Conservation (phyloP, 768 basidiomycete species). For the Panaeolus cyanescens region DNA sequence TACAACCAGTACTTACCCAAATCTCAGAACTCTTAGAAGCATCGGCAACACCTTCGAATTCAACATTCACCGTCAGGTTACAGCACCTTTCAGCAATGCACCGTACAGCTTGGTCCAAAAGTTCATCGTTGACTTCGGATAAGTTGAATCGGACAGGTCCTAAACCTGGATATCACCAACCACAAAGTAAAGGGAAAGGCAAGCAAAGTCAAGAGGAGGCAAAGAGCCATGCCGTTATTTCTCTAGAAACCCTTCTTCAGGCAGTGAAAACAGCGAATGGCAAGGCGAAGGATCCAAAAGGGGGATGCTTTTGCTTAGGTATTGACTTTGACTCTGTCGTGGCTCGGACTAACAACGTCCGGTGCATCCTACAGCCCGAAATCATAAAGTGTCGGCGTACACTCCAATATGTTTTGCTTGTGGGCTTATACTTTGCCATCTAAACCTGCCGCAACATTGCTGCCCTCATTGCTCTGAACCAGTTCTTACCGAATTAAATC, state of each 20-base stretch:
- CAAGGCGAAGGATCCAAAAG: constrained; percentile 51
- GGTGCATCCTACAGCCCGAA: constrained; percentile 41
- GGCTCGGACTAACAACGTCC: no score
- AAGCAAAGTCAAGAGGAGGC: constrained; percentile 31
- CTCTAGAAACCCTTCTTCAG: constrained; percentile 48
- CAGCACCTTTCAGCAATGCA: constrained; percentile 25
- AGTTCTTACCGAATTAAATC: constrained; percentile 36
- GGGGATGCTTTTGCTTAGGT: constrained; percentile 77
- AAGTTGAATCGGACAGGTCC: constrained; percentile 42
- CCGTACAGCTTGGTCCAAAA: constrained; percentile 45
- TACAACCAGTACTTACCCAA: no score
- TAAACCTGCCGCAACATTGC: constrained; percentile 54
- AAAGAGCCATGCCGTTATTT: constrained; percentile 51
- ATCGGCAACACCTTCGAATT: background rate
- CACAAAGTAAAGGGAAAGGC: constrained; percentile 38
- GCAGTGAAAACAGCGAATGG: constrained; percentile 36
- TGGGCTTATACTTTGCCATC: constrained; percentile 61
- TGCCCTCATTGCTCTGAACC: constrained; percentile 55
- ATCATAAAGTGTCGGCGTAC: constrained; percentile 59
- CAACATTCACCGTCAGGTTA: background rate
- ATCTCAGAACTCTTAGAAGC: no score
- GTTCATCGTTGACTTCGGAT: constrained; percentile 55
- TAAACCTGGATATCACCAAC: constrained; percentile 19
- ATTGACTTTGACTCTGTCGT: no score
- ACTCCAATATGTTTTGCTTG: constrained; percentile 57